phyloP scores from a whole-genome alignment of 2,329 filamentous ascomycete genomes.

The Coniella lustricola region DNA sequence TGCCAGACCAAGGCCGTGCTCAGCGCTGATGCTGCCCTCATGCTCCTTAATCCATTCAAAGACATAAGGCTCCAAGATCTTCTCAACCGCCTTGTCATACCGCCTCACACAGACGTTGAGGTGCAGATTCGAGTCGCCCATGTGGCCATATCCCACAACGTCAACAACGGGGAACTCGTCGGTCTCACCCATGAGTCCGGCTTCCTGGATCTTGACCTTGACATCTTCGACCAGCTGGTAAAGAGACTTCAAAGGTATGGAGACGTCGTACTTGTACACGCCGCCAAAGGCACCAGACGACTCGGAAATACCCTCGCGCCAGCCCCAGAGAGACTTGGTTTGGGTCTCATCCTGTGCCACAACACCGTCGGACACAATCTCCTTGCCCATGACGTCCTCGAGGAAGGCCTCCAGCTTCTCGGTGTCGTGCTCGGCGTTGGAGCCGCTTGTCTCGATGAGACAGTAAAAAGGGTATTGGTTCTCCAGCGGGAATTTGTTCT shows the following conservation, averaged over 20 bases:
- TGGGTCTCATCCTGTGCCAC: conserved; percentile 93
- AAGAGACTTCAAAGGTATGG: conserved; percentile 80
- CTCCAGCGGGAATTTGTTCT: conserved; percentile 74
- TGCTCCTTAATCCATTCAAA: conserved; percentile 93
- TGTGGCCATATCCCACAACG: conserved; percentile 95
- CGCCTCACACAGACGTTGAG: conserved; percentile 78
- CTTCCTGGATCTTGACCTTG: conserved; percentile 61
- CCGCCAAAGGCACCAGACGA: conserved; percentile 83
- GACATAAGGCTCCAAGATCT: conserved; percentile 84
- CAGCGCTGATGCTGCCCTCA: conserved; percentile 89
- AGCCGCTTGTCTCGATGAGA: conserved; percentile 91
- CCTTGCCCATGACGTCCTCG: conserved; percentile 82
- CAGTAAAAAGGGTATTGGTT: conserved; percentile 90
- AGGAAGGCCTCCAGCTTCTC: conserved; percentile 87
- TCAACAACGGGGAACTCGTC: conserved; percentile 73
- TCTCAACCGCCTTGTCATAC: conserved; percentile 83
- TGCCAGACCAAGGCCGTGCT: conserved; percentile 87
- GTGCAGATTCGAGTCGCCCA: conserved; percentile 95
- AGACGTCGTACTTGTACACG: conserved; percentile 98
- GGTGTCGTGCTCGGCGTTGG: conserved; percentile 86
- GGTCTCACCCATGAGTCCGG: conserved; percentile 70
- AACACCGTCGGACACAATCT: conserved; percentile 82
- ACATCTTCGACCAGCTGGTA: conserved; percentile 87
- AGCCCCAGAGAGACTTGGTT: conserved; percentile 75
- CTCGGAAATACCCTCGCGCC: conserved; percentile 90